These are phyloP conservation scores for Leccinum uliginosum DNA, from an alignment of 768 basidiomycete species.

Conservation along the genomic window DNA sequence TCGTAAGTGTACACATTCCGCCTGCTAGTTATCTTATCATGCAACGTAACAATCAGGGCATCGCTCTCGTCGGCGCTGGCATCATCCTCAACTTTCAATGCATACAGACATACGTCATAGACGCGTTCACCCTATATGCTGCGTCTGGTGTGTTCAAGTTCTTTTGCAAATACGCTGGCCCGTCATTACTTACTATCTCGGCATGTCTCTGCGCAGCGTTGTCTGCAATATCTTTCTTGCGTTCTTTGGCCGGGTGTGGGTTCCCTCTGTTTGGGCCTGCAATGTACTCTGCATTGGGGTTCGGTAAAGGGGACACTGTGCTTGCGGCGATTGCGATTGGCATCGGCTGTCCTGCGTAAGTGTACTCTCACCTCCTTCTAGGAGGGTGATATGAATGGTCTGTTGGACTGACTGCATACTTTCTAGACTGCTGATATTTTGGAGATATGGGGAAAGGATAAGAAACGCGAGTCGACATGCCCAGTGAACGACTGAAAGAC, in stretches of 20 bases:
- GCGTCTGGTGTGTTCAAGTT: background rate
- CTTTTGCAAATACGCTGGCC: background rate
- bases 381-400: background rate
- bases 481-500: background rate
- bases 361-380: background rate
- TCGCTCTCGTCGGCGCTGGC: slow-evolving; percentile 51
- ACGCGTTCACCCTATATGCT: slow-evolving; percentile 54
- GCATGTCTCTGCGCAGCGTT: slow-evolving; percentile 39
- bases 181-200: background rate
- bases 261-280: slow-evolving; percentile 76
- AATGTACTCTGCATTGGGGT: slow-evolving; percentile 63
- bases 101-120: slow-evolving; percentile 66
- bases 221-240: slow-evolving; percentile 58
- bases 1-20: slow-evolving; percentile 38
- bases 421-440: slow-evolving; percentile 39
- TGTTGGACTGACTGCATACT: slow-evolving; percentile 30
- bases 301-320: slow-evolving; percentile 65
- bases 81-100: slow-evolving; percentile 56
- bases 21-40: background rate
- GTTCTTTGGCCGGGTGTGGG: slow-evolving; percentile 65
- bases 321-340: slow-evolving; percentile 55
- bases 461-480: slow-evolving; percentile 46
- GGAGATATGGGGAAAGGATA: slow-evolving; percentile 46
- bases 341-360: slow-evolving; percentile 54
- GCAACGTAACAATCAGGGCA: slow-evolving; percentile 41